Evolutionary conservation across 345 rosid species (phyloP).

Genomic region (Rubroshorea leprosula): DNA sequence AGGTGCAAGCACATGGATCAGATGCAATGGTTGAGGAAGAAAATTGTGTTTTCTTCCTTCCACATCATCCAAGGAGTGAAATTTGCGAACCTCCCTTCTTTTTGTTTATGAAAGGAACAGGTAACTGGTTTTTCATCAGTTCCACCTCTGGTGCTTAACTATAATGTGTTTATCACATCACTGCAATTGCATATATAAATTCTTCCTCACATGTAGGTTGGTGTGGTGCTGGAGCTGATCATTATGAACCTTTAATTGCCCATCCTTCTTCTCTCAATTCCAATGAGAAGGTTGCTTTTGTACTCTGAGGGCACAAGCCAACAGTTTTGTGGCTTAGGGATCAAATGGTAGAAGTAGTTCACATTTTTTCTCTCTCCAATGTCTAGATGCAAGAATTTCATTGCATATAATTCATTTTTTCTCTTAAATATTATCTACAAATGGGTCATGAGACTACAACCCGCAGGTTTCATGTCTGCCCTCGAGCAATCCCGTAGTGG

Average conservation of each 20-base stretch:
- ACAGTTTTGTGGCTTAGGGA: conserved; percentile 46
- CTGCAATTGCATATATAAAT: no score
- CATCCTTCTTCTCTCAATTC: conserved; percentile 57
- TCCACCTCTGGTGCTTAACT: background rate
- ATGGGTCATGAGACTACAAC: no score
- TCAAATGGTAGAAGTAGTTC: conserved; percentile 20
- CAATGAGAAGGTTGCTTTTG: conserved; percentile 79
- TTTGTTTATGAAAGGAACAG: conserved; percentile 98
- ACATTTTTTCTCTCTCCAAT: conserved; percentile 19
- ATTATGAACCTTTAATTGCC: conserved; percentile 88
- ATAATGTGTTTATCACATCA: background rate
- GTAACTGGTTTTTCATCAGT: conserved; percentile 22
- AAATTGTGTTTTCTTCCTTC: conserved; percentile 92
- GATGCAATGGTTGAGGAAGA: conserved; percentile 98
- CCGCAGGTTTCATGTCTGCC: no score
- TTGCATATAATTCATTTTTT: conserved; percentile 15
- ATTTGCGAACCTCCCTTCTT: conserved; percentile 77
- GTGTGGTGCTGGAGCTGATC: conserved; percentile 99
- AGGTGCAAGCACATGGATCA: conserved; percentile 99
- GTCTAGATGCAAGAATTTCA: conserved; percentile 21
- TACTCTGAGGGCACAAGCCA: conserved; percentile 44
- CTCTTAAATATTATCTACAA: conserved; percentile 12
- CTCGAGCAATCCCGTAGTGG: conserved; percentile 17
- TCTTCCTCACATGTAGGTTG: conserved; percentile 47
- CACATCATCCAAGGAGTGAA: conserved; percentile 84